Evolutionary conservation across 2,329 filamentous ascomycete species (phyloP).

Genomic region (Colletotrichum phormii): DNA sequence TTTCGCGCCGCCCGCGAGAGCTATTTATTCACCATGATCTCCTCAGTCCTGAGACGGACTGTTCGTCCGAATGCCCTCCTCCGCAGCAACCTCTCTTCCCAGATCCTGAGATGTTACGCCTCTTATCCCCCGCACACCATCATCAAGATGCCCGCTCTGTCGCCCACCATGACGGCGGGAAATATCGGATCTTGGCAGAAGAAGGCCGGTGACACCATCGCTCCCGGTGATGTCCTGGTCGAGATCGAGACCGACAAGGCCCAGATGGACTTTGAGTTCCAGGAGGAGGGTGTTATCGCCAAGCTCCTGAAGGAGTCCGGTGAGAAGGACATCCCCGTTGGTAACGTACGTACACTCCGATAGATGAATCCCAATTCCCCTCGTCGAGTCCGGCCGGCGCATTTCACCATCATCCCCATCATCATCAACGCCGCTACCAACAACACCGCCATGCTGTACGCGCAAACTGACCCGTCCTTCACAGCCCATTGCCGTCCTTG

Average conservation of each 20-base stretch:
- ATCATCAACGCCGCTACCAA: background rate
- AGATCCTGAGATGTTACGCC: conserved; percentile 74
- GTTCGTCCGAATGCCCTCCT: conserved; percentile 65
- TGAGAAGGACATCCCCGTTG: conserved; percentile 93
- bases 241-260: conserved; percentile 99
- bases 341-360: conserved; percentile 77
- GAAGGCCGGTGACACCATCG: conserved; percentile 88
- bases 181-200: conserved; percentile 99
- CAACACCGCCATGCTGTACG: conserved; percentile 22
- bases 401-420: background rate
- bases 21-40: conserved; percentile 64
- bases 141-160: conserved; percentile 97
- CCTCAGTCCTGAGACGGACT: conserved; percentile 73
- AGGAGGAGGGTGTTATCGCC: conserved; percentile 95
- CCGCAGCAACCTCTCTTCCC: conserved; percentile 63
- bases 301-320: conserved; percentile 94
- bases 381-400: conserved; percentile 11
- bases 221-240: conserved; percentile 93
- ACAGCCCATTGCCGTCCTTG: conserved; percentile 94
- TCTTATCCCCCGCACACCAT: conserved; percentile 95
- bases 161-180: conserved; percentile 95
- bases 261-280: conserved; percentile 99
- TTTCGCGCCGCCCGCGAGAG: conserved; percentile 29
- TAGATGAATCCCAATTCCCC: conserved; percentile 12
- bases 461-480: conserved; percentile 28